Conservation (phyloP, 2,329 filamentous ascomycete species). For the Botrytis cinerea region DNA sequence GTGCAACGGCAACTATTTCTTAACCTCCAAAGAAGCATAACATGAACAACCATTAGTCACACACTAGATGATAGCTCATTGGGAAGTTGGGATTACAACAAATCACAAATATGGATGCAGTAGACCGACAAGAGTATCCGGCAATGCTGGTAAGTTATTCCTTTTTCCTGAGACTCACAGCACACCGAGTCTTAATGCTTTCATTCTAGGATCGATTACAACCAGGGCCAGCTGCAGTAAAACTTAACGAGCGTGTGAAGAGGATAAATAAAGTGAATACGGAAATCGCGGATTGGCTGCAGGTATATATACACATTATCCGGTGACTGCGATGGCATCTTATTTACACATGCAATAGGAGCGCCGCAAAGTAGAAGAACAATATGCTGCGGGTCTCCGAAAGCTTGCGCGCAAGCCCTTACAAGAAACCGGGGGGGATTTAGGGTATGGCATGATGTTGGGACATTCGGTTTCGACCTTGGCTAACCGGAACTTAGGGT, state of each 20-base stretch:
- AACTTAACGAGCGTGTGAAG: constrained; percentile 84
- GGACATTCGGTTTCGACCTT: neutral
- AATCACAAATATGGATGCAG: constrained; percentile 63
- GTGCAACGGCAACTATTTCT: neutral
- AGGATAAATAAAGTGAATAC: constrained; percentile 82
- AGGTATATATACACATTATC: constrained; percentile 57
- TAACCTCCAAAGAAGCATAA: neutral
- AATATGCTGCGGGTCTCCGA: constrained; percentile 78
- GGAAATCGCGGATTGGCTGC: constrained; percentile 95
- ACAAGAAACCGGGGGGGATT: constrained; percentile 73
- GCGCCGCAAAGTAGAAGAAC: constrained; percentile 86
- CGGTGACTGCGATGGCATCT: constrained; percentile 25
- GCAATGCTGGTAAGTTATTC: constrained; percentile 77
- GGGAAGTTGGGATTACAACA: constrained; percentile 18
- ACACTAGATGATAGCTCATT: constrained; percentile 28
- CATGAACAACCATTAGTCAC: constrained; percentile 37
- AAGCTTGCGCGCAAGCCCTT: constrained; percentile 76
- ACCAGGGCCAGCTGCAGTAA: constrained; percentile 76
- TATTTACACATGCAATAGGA: constrained; percentile 60
- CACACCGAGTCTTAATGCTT: constrained; percentile 20
- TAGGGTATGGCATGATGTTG: constrained; percentile 69
- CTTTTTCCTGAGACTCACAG: constrained; percentile 28
- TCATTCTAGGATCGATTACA: constrained; percentile 71
- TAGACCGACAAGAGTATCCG: constrained; percentile 88
- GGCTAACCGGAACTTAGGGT: constrained; percentile 57